A percentile compares a stretch with the other conserved stretches of the same genome.
Conservation (phyloP, 1,139 yeast genomes). For the Kazachstania sp. region DNA sequence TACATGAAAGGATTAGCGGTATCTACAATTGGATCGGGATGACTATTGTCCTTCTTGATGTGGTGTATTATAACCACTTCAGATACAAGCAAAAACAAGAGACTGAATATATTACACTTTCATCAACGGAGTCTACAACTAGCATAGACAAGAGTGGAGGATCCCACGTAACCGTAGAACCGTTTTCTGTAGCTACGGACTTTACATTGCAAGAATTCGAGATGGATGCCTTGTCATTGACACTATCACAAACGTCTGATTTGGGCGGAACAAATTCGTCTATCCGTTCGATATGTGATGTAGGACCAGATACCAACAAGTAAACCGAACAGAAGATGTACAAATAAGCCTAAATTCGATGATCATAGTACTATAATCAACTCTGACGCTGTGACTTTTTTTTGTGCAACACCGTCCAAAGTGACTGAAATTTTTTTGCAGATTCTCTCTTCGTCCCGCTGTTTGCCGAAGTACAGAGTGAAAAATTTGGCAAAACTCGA, state of each 20-base stretch:
- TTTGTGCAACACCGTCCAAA: neutral
- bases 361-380: too few species aligned
- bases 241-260: neutral
- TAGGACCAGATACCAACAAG: neutral
- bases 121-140: neutral
- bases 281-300: neutral
- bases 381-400: neutral
- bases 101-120: slow-evolving; percentile 1
- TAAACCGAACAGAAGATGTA: neutral
- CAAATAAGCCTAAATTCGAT: too few species aligned
- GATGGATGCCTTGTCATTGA: slow-evolving; percentile 10
- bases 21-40: slow-evolving; percentile 68
- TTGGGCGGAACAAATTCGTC: too few species aligned
- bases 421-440: slow-evolving; percentile 2
- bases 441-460: neutral
- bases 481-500: neutral
- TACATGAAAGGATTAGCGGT: slow-evolving; percentile 61
- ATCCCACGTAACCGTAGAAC: neutral
- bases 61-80: slow-evolving; percentile 70
- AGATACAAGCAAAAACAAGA: slow-evolving; percentile 35
- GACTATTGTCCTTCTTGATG: slow-evolving; percentile 64
- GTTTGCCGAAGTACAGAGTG: neutral
- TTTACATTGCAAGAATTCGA: slow-evolving; percentile 18
- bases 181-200: slow-evolving; percentile 13
- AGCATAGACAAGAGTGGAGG: neutral